Conservation (phyloP, 192 early-diverging fungal genomes). For the Coemansia erecta region DNA sequence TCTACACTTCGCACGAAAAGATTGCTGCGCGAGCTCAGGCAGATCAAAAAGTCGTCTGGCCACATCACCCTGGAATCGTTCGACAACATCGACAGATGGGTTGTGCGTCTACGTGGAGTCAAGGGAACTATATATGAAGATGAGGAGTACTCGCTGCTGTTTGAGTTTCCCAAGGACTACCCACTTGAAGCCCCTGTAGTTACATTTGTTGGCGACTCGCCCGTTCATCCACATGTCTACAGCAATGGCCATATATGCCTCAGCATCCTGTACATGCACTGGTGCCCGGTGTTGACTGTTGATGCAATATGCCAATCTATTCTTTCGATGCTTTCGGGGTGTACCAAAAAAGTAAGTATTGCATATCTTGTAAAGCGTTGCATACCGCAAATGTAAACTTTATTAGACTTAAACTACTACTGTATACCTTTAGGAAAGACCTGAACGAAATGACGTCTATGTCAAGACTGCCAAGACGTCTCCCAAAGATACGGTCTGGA, state of each 20-base stretch:
- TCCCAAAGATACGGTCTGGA: conserved; percentile 47
- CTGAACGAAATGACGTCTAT: conserved; percentile 30
- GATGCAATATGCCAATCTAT: conserved; percentile 85
- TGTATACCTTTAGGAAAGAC: conserved; percentile 22
- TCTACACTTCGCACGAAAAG: conserved; percentile 34
- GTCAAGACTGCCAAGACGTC: conserved; percentile 40
- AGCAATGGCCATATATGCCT: conserved; percentile 97
- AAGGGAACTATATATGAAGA: conserved; percentile 63
- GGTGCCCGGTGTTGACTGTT: conserved; percentile 91
- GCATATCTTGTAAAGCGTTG: background rate
- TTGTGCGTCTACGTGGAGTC: conserved; percentile 60
- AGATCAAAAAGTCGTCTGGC: conserved; percentile 26
- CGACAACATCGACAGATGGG: conserved; percentile 62
- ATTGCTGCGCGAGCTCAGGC: conserved; percentile 41
- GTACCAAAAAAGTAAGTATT: conserved; percentile 64
- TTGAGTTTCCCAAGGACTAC: conserved; percentile 71
- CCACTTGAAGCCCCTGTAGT: conserved; percentile 75
- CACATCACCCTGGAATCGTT: conserved; percentile 24
- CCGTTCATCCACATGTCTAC: conserved; percentile 79
- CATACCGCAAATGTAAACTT: background rate
- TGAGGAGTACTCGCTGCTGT: conserved; percentile 57
- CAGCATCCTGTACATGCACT: conserved; percentile 91
- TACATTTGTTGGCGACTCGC: conserved; percentile 59
- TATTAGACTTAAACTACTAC: background rate
- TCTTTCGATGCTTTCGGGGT: conserved; percentile 89